These are phyloP conservation scores for Puccinia hordei DNA, from an alignment of 1,284 basidiomycete genomes.

Conservation along the genomic window DNA sequence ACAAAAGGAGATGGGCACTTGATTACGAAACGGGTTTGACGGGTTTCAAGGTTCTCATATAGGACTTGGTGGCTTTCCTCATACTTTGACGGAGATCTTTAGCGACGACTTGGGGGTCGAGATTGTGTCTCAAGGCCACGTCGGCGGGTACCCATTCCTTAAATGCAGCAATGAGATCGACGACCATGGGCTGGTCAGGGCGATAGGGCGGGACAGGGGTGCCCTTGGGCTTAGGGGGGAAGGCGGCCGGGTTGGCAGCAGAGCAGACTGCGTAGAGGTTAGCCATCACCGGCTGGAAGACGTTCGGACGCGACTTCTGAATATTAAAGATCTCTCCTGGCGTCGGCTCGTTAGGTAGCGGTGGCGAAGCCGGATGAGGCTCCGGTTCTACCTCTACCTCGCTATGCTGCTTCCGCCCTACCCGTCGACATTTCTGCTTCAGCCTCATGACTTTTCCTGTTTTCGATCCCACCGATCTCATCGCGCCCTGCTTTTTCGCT, in stretches of 20 bases:
- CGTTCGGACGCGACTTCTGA: slow-evolving; percentile 42
- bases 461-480: slow-evolving; percentile 7
- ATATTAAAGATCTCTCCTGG: slow-evolving; percentile 39
- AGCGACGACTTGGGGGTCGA: slow-evolving; percentile 40
- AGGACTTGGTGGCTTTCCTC: slow-evolving; percentile 43
- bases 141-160: slow-evolving; percentile 40
- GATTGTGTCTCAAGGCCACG: slow-evolving; percentile 43
- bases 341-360: slow-evolving; percentile 12
- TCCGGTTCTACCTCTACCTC: slow-evolving; percentile 16
- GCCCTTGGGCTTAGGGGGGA: slow-evolving; percentile 31
- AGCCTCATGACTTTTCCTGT: neutral
- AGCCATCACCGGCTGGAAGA: slow-evolving; percentile 45
- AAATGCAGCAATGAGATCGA: slow-evolving; percentile 37
- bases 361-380: slow-evolving; percentile 28
- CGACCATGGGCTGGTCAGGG: neutral
- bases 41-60: slow-evolving; percentile 24
- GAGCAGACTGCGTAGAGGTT: slow-evolving; percentile 41
- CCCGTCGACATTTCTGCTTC: neutral
- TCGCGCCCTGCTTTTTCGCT: slow-evolving; percentile 17
- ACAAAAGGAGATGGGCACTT: neutral
- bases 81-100: slow-evolving; percentile 46
- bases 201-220: slow-evolving; percentile 13
- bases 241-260: slow-evolving; percentile 2
- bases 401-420: neutral
- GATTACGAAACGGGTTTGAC: neutral